Evolutionary conservation across 2,329 filamentous ascomycete genomes (phyloP).

Genomic region (Botrytis pseudocinerea): DNA sequence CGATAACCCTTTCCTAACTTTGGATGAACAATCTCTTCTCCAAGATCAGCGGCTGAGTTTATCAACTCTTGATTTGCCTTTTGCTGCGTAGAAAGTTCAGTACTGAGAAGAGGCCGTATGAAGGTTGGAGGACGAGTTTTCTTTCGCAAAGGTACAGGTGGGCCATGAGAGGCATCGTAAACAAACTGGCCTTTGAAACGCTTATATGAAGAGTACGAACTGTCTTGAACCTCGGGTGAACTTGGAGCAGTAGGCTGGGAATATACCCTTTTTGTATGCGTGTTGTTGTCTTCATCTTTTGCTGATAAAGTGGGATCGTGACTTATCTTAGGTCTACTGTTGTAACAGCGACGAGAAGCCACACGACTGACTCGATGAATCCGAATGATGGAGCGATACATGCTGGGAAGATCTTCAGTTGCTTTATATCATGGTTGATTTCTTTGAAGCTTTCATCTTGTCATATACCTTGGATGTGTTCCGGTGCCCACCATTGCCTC

Average conservation of each 20-base stretch:
- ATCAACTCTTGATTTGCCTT: slow-evolving; percentile 10
- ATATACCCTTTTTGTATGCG: neutral
- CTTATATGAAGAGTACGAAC: neutral
- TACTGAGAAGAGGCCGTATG: neutral
- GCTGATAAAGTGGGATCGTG: neutral
- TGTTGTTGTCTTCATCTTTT: neutral
- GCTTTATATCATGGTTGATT: neutral
- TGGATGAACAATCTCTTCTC: slow-evolving; percentile 10
- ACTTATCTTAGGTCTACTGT: neutral
- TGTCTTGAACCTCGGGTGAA: neutral
- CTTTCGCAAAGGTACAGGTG: neutral
- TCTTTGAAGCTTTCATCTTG: neutral
- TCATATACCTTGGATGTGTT: slow-evolving; percentile 2
- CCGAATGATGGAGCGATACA: slow-evolving; percentile 12
- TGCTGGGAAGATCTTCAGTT: neutral
- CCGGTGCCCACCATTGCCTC: slow-evolving; percentile 5
- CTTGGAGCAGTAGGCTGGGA: neutral
- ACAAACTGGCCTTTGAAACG: neutral
- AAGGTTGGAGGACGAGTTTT: neutral
- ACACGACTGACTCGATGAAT: neutral
- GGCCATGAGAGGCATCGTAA: neutral
- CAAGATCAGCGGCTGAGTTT: neutral
- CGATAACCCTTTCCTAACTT: slow-evolving; percentile 15
- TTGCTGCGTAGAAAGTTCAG: neutral
- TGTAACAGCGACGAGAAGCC: slow-evolving; percentile 15